A percentile compares a stretch with the other conserved stretches of the same genome.
These are phyloP conservation scores for Plasmopara muralis DNA, from an alignment of 352 stramenopile genomes.

Conservation along the genomic window DNA sequence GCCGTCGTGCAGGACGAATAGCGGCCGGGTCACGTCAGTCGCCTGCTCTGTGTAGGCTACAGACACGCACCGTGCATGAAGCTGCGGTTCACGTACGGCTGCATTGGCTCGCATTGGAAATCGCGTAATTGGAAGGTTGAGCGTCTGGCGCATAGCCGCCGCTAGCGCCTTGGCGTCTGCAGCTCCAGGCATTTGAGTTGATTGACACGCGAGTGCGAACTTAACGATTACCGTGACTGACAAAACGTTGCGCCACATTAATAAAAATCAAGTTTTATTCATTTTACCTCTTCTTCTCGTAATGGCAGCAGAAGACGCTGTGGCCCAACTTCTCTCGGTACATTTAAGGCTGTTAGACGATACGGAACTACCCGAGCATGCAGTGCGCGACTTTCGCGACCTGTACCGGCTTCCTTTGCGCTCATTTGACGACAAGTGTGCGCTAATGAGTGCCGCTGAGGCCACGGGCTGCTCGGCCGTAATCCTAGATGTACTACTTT, in stretches of 20 bases:
- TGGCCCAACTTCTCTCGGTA: constrained; percentile 80
- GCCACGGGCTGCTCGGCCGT: constrained; percentile 45
- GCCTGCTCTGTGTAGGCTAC: constrained; percentile 49
- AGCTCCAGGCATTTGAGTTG: constrained; percentile 9
- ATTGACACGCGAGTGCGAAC: constrained; percentile 2
- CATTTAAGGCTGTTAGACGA: constrained; percentile 61
- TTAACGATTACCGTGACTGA: background rate
- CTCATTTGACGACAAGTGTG: constrained; percentile 36
- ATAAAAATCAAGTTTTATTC: background rate
- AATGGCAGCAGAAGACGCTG: constrained; percentile 33
- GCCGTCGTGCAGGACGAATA: constrained; percentile 96
- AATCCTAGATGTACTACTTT: constrained; percentile 67
- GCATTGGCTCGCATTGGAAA: constrained; percentile 98
- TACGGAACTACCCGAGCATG: constrained; percentile 1
- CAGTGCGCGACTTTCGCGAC: constrained; percentile 42
- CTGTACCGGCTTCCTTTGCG: constrained; percentile 42
- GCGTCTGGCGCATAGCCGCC: constrained; percentile 82
- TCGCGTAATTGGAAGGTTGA: constrained; percentile 92
- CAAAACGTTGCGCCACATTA: background rate
- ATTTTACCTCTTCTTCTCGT: background rate
- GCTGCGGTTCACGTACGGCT: constrained; percentile 55
- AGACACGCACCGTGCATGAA: constrained; percentile 60
- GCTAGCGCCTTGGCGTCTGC: constrained; percentile 58
- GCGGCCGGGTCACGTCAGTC: constrained; percentile 15
- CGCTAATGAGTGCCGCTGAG: constrained; percentile 43